Evolutionary conservation across 2,329 filamentous ascomycete species (phyloP), one percentile per base, ranked within the genome.

Genomic region (Bipolaris zeicola): DNA sequence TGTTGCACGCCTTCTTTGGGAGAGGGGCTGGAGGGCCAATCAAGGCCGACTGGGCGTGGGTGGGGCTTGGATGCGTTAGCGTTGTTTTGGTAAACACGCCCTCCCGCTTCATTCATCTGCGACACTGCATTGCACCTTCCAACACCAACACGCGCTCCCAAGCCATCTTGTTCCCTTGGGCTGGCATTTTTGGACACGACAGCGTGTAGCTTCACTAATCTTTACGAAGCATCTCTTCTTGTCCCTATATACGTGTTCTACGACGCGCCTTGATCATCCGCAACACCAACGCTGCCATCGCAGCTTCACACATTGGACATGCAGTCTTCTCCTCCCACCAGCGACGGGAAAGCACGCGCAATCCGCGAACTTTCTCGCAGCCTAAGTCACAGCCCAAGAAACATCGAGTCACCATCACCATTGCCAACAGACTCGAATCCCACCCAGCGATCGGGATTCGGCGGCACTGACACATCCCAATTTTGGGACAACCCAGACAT

Each of bases 341-440:
- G 70, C 61, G 72, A 71, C 18, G 74, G 69, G 60, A 75, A 76
- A 64, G 72, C 72, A 58, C 73, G 73, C 52, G 69, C 72, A 46
- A 69, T 76, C 26, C 66, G 73, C 6, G 74, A 77, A 55, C 67
- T 77, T 20, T 76, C 74, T 41, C 69, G 65, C 41, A 75, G 68
- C 52, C 54, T 74, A 33, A 71, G 65, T 54, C 73, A 72, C 58
- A 75, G 72, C 63, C 68, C 66, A 43, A 66, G 68, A 38, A 67
- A 64, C 41, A 67, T 72, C 24, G 66, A 68, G 24, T 71, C 71
- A 18, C 66, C 65, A 2, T 71, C 67, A 55, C 67, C 67, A 34
- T 63, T 67, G 20, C 67, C 66, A 6, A 74, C 68, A 65, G 73
- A 76, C 61, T 75, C 73, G 3, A 74, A 76, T 53, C 73, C 74